Evolutionary conservation across 1,139 yeast genomes (phyloP), one percentile per base, ranked within the genome.

Genomic region (Yamadazyma siamensis): DNA sequence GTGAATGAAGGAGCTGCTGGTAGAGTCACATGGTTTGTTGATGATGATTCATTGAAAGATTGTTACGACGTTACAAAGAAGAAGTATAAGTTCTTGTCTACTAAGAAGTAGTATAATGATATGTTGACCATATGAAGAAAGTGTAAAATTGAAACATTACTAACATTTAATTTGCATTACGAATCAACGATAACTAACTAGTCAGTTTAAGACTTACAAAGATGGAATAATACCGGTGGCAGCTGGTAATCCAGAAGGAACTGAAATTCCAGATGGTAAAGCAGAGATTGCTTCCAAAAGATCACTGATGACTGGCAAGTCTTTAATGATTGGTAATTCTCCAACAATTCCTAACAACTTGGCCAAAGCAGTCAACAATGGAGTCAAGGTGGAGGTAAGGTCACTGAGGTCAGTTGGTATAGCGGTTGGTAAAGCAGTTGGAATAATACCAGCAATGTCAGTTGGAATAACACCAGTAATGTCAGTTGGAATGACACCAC

Each of bases 1-100:
- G 96, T 91, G 39, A 89, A 89, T 55, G 97, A 88, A 59, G 87
- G 88, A 21, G 96, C 96, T 15, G 96, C 95, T 2, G 97, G 97
- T 19, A 84, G 84, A 61, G 96, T 91, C 7, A 77, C 91, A 12
- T 91, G 98, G 98, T 91, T 91, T 65, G 97, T 91, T 27, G 98
- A 91, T 59, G 87, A 87, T 50, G 96, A 85, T 47, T 97, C 98
- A 6, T 74, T 91, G 47, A 78, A 80, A 36, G 96, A 89, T 47
- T 82, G 84, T 38, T 78, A 77, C 52, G 75, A 68, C 39, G 75
- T 82, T 32, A 80, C 86, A 15, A 82, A 81, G 65, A 82, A 80
- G 60, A 79, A 80, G 58, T 83, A 83, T 60, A 83, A 82, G 59
- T 75, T 65, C 40, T 58, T 70, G 42, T 60, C 71, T 21, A 59